These are phyloP conservation scores for Trichomonascaceae sp. DNA, from an alignment of 1,139 yeast species.

Conservation along the genomic window DNA sequence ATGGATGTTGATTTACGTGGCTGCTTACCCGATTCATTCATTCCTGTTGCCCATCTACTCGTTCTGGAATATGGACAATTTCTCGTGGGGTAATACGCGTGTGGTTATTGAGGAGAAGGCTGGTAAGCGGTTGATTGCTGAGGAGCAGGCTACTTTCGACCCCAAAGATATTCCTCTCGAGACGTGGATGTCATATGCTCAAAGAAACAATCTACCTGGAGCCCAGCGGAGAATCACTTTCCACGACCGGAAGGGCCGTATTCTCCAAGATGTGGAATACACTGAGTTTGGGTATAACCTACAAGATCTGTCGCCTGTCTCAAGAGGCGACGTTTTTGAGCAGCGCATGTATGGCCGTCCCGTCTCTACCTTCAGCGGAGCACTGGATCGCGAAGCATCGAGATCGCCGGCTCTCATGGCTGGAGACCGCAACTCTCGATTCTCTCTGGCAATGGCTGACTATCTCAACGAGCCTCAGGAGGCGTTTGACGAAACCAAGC, in stretches of 20 bases:
- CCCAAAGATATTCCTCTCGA: slow-evolving; percentile 24
- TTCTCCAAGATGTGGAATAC: slow-evolving; percentile 11
- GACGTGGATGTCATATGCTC: slow-evolving; percentile 25
- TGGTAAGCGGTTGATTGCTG: slow-evolving; percentile 25
- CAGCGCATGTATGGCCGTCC: slow-evolving; percentile 9
- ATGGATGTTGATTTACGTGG: slow-evolving; percentile 31
- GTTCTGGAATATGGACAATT: slow-evolving; percentile 33
- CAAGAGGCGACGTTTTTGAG: slow-evolving; percentile 6
- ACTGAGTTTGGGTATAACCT: slow-evolving; percentile 16
- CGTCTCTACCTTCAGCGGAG: slow-evolving; percentile 13
- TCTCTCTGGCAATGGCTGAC: slow-evolving; percentile 11
- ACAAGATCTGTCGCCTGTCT: slow-evolving; percentile 16
- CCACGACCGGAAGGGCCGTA: slow-evolving; percentile 19
- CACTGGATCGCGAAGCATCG: slow-evolving; percentile 4
- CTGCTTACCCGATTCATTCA: slow-evolving; percentile 30
- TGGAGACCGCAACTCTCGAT: slow-evolving; percentile 8
- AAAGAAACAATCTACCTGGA: slow-evolving; percentile 24
- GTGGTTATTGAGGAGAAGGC: slow-evolving; percentile 29
- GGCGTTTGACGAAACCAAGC: slow-evolving; percentile 13
- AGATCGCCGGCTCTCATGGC: slow-evolving; percentile 1
- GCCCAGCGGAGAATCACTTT: slow-evolving; percentile 24
- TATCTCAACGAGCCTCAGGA: slow-evolving; percentile 5
- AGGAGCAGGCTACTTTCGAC: slow-evolving; percentile 21
- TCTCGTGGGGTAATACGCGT: slow-evolving; percentile 33
- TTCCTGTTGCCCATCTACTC: slow-evolving; percentile 28